These are phyloP conservation scores for Lycium barbarum DNA, from an alignment of 257 asterid genomes.

Conservation along the genomic window DNA sequence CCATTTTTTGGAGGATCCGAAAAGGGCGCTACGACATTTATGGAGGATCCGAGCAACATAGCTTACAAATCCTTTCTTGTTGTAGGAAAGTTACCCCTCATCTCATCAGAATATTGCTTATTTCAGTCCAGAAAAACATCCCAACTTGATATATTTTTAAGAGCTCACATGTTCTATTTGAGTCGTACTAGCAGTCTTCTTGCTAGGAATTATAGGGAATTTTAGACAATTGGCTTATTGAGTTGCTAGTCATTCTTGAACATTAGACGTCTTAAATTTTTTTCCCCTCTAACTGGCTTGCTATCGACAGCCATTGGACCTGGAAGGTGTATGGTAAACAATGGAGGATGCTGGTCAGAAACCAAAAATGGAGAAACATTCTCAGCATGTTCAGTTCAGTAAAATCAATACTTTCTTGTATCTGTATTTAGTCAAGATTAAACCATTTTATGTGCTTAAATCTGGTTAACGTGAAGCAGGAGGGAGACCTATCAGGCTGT, in stretches of 20 bases:
- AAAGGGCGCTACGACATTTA: not conserved
- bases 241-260: not conserved
- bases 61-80: not conserved
- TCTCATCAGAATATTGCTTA: not conserved
- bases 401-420: not conserved
- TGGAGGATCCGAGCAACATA: not conserved
- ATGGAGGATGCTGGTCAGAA: constrained; percentile 92
- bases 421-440: not conserved
- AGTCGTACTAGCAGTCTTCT: not conserved
- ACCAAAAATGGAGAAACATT: constrained; percentile 55
- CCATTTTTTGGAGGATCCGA: not conserved
- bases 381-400: constrained; percentile 85
- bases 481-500: constrained; percentile 71
- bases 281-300: not conserved
- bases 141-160: not conserved
- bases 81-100: not conserved
- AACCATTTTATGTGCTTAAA: not conserved
- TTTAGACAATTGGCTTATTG: not conserved
- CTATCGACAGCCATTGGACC: constrained; percentile 78
- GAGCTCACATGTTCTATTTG: not conserved
- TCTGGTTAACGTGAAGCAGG: constrained; percentile 47
- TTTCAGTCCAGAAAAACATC: not conserved
- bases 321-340: constrained; percentile 76
- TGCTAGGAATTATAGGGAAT: not conserved
- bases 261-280: not conserved